phyloP scores from a whole-genome alignment of 2,329 filamentous ascomycete genomes.

The Periconia macrospinosa region DNA sequence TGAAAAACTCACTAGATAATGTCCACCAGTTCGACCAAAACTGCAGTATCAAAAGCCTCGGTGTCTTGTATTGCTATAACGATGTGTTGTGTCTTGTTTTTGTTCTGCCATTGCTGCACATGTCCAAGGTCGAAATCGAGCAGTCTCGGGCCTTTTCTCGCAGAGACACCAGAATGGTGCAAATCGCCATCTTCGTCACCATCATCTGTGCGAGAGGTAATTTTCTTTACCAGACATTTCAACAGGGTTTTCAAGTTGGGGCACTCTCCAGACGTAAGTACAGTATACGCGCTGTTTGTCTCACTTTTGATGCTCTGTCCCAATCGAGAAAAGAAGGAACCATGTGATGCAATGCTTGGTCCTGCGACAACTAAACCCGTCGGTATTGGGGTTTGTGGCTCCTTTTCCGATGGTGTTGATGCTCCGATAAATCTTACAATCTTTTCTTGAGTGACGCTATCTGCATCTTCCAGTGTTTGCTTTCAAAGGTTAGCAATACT shows the following conservation, averaged over 20 bases:
- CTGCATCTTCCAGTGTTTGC: constrained; percentile 42
- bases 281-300: constrained; percentile 61
- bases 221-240: constrained; percentile 72
- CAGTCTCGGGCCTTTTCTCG: constrained; percentile 62
- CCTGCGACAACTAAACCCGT: constrained; percentile 76
- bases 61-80: constrained; percentile 78
- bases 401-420: constrained; percentile 19
- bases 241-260: constrained; percentile 72
- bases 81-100: constrained; percentile 60
- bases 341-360: constrained; percentile 75
- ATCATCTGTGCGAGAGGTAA: constrained; percentile 59
- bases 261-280: constrained; percentile 71
- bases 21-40: constrained; percentile 72
- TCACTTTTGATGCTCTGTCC: constrained; percentile 47
- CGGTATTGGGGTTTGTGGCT: constrained; percentile 57
- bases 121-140: constrained; percentile 80
- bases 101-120: constrained; percentile 62
- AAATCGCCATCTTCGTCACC: constrained; percentile 53
- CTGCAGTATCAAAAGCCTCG: constrained; percentile 73
- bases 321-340: constrained; percentile 72
- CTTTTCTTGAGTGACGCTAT: constrained; percentile 42
- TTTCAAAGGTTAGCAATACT: constrained; percentile 15
- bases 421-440: constrained; percentile 44
- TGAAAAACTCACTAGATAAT: constrained; percentile 62
- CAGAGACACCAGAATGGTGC: constrained; percentile 14